Percentiles rank a stretch among this genome's conserved stretches.
Evolutionary conservation across 345 rosid species (phyloP).

Genomic region (Trapa bicornis): DNA sequence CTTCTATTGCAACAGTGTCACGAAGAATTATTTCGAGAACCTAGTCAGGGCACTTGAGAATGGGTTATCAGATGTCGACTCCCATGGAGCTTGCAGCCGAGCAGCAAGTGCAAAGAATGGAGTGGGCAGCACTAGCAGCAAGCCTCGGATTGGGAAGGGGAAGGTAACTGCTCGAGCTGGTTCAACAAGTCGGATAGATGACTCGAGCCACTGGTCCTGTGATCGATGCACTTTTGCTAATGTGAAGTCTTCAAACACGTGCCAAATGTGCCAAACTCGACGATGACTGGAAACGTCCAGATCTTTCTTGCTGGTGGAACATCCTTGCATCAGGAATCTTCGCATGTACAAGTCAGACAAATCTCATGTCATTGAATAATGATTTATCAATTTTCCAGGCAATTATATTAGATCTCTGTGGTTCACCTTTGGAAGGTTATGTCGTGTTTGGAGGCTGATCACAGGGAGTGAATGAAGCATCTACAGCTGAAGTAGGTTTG

Average conservation of each 20-base stretch:
- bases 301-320: not conserved
- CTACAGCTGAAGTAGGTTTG: not conserved
- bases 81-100: slow-evolving; percentile 53
- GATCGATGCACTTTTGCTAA: slow-evolving; percentile 13
- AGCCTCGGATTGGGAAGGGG: slow-evolving; percentile 28
- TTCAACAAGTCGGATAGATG: slow-evolving; percentile 39
- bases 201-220: slow-evolving; percentile 16
- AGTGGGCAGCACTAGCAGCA: slow-evolving; percentile 33
- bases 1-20: slow-evolving; percentile 46
- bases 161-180: slow-evolving; percentile 31
- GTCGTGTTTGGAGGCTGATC: not conserved
- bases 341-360: not conserved
- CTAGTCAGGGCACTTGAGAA: slow-evolving; percentile 88
- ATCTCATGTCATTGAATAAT: not conserved
- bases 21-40: slow-evolving; percentile 92
- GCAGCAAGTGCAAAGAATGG: slow-evolving; percentile 36
- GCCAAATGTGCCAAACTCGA: slow-evolving; percentile 14
- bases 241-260: slow-evolving; percentile 10
- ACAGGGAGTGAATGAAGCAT: not conserved
- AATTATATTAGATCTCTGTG: no score
- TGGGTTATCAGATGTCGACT: slow-evolving; percentile 81
- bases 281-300: not conserved
- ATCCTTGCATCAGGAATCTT: slow-evolving; percentile 1
- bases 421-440: no score
- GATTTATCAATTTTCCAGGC: no score